These are phyloP conservation scores for Tetrapisispora arboricola DNA, from an alignment of 805 yeast species.

Conservation along the genomic window DNA sequence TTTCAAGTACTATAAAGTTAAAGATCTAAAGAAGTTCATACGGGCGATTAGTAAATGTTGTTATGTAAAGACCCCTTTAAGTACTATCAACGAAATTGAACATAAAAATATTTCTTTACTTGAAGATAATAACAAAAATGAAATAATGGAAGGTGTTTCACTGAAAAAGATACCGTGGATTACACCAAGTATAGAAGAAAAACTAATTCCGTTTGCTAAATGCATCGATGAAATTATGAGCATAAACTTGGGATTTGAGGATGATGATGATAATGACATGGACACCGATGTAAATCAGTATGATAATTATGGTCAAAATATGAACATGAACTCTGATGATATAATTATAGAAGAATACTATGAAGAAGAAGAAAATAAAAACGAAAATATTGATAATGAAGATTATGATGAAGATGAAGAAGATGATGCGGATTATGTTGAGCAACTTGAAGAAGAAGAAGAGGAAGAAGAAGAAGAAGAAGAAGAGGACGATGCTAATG, in stretches of 20 bases:
- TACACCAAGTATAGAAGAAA: slow-evolving; percentile 9
- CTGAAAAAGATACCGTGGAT: slow-evolving; percentile 24
- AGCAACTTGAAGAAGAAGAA: slow-evolving; percentile 7
- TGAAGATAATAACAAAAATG: not conserved
- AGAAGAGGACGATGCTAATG: slow-evolving; percentile 10
- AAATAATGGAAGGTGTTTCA: slow-evolving; percentile 17
- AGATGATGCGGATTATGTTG: slow-evolving; percentile 9
- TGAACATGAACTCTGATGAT: slow-evolving; percentile 6
- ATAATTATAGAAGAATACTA: slow-evolving; percentile 15
- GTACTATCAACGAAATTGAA: not conserved
- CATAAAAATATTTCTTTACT: not conserved
- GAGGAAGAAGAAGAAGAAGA: slow-evolving; percentile 8
- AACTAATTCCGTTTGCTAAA: slow-evolving; percentile 17
- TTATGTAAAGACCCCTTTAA: slow-evolving; percentile 14
- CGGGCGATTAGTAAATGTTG: slow-evolving; percentile 32
- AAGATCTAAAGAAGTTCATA: slow-evolving; percentile 34
- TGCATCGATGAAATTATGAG: slow-evolving; percentile 26
- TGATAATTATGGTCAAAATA: slow-evolving; percentile 7
- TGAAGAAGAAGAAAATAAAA: slow-evolving; percentile 8
- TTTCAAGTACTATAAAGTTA: slow-evolving; percentile 29
- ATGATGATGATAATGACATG: slow-evolving; percentile 20
- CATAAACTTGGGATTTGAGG: slow-evolving; percentile 26
- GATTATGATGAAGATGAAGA: slow-evolving; percentile 7
- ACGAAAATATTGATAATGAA: slow-evolving; percentile 4
- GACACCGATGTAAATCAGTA: slow-evolving; percentile 16